These are phyloP conservation scores for Bauhinia variegata DNA, from an alignment of 306 rosid genomes.

Conservation along the genomic window DNA sequence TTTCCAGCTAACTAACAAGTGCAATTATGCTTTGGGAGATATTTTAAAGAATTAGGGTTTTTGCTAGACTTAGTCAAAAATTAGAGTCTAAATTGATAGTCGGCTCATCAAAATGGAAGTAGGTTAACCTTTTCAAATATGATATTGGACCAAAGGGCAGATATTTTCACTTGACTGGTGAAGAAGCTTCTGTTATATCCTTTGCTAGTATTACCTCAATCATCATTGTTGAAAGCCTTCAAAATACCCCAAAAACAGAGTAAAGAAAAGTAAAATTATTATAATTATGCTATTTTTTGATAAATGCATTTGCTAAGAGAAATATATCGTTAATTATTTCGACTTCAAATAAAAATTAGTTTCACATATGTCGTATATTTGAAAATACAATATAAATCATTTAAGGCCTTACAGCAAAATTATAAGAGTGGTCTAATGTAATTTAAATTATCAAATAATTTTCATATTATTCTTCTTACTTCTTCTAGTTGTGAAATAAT, in stretches of 20 bases:
- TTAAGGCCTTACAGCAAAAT: too few species aligned
- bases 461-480: too few species aligned
- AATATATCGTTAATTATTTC: too few species aligned
- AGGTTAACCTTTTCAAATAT: constrained; percentile 4
- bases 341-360: too few species aligned
- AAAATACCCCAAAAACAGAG: neutral
- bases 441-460: too few species aligned
- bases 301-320: too few species aligned
- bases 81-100: constrained; percentile 41
- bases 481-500: too few species aligned
- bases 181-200: neutral
- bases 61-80: constrained; percentile 20
- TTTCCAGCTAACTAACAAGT: neutral
- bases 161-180: constrained; percentile 24
- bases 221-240: neutral
- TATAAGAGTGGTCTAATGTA: too few species aligned
- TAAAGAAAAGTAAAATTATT: too few species aligned
- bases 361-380: too few species aligned
- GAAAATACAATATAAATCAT: too few species aligned
- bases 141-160: constrained; percentile 15
- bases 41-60: neutral
- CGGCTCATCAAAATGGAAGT: constrained; percentile 47
- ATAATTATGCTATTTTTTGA: too few species aligned
- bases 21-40: neutral
- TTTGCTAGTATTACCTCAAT: neutral